Conservation (phyloP, 345 rosid genomes). For the Cardamine occulta region DNA sequence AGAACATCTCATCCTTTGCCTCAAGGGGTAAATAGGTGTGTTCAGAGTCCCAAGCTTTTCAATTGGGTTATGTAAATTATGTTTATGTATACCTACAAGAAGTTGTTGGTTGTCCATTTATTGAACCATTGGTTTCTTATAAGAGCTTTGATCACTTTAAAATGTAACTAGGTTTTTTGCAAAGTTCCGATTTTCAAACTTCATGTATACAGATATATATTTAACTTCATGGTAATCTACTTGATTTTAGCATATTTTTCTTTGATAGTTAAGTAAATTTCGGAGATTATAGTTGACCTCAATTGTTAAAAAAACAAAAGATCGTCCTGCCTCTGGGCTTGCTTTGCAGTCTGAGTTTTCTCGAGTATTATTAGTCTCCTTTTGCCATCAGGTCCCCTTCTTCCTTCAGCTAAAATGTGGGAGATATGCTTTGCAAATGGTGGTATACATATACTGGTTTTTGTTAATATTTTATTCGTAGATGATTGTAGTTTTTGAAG, state of each 20-base stretch:
- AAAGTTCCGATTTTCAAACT: constrained; percentile 26
- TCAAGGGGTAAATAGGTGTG: constrained; percentile 99
- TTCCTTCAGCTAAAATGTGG: constrained; percentile 24
- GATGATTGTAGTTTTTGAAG: neutral
- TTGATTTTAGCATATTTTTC: constrained; percentile 12
- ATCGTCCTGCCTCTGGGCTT: constrained; percentile 2
- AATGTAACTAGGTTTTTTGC: constrained; percentile 50
- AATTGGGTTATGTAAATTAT: constrained; percentile 63
- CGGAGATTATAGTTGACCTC: neutral
- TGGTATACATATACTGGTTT: constrained; percentile 27
- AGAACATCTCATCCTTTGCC: constrained; percentile 79
- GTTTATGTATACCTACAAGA: constrained; percentile 55
- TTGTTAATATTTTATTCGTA: neutral
- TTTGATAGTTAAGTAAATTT: constrained; percentile 15
- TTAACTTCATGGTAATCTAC: constrained; percentile 11
- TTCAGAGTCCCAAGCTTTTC: constrained; percentile 84
- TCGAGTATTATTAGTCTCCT: neutral
- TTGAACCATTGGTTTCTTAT: constrained; percentile 36
- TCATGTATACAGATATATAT: neutral
- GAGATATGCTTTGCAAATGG: constrained; percentile 19
- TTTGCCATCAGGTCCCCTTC: constrained; percentile 13
- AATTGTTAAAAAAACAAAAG: neutral
- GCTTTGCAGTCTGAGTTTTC: constrained; percentile 10
- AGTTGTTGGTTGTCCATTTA: constrained; percentile 40
- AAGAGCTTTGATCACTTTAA: constrained; percentile 41